Conservation (phyloP, 2,329 filamentous ascomycete species). For the Fusarium sp. region DNA sequence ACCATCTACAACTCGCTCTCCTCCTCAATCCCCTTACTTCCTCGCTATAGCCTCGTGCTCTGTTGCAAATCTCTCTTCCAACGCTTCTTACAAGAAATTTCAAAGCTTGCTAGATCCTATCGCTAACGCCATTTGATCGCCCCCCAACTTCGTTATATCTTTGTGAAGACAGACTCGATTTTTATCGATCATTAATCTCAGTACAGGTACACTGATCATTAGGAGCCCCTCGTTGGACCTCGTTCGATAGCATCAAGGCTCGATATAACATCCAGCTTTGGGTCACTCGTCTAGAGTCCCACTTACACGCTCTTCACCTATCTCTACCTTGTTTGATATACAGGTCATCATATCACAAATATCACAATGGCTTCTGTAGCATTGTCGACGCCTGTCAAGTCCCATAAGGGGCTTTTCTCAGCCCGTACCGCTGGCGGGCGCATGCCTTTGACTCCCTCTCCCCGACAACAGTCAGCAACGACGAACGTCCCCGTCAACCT, state of each 20-base stretch:
- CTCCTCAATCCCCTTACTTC: slow-evolving; percentile 12
- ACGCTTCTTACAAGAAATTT: slow-evolving; percentile 44
- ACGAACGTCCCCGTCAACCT: slow-evolving; percentile 63
- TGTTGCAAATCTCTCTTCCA: slow-evolving; percentile 40
- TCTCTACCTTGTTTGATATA: slow-evolving; percentile 18
- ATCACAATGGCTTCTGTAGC: slow-evolving; percentile 80
- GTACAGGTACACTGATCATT: slow-evolving; percentile 60
- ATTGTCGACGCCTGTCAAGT: slow-evolving; percentile 93
- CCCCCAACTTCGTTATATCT: slow-evolving; percentile 57
- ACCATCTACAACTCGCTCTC: slow-evolving; percentile 38
- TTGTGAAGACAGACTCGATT: slow-evolving; percentile 59
- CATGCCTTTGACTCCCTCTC: slow-evolving; percentile 94
- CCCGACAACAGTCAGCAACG: slow-evolving; percentile 72
- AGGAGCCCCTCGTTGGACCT: slow-evolving; percentile 70
- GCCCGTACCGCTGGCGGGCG: slow-evolving; percentile 93
- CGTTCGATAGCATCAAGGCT: slow-evolving; percentile 58
- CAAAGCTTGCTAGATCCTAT: slow-evolving; percentile 62
- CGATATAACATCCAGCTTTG: slow-evolving; percentile 57
- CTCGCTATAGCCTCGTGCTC: slow-evolving; percentile 37
- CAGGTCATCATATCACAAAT: slow-evolving; percentile 32
- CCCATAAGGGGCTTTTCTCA: slow-evolving; percentile 92
- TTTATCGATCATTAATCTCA: slow-evolving; percentile 60
- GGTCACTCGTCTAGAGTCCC: slow-evolving; percentile 58
- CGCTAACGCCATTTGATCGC: slow-evolving; percentile 61
- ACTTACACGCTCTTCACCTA: slow-evolving; percentile 36